Conservation (phyloP, 345 rosid genomes). For the Hibiscus tridactylites region DNA sequence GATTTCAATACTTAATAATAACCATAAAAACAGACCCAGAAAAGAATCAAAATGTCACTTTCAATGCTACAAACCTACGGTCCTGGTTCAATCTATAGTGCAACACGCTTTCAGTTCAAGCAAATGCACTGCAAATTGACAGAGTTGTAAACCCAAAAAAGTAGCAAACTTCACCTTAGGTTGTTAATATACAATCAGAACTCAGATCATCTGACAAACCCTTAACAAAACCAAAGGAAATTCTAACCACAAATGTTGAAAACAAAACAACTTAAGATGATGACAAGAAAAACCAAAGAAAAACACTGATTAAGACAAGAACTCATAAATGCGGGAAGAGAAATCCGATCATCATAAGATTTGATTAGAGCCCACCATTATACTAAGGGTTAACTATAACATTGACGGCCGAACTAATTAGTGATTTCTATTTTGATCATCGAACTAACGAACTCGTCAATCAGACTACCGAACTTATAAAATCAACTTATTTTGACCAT, state of each 20-base stretch:
- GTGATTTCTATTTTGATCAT: too few relatives aligned
- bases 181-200: conserved; percentile 3
- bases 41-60: conserved; percentile 29
- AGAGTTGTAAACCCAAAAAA: background rate
- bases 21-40: background rate
- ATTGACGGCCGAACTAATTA: too few relatives aligned
- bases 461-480: too few relatives aligned
- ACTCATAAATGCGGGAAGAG: background rate
- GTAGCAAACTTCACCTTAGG: conserved; percentile 8
- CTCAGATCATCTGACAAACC: background rate
- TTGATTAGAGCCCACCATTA: conserved; percentile 20
- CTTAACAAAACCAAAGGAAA: background rate
- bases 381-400: too few relatives aligned
- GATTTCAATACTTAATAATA: conserved; percentile 17
- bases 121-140: conserved; percentile 12
- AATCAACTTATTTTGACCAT: too few relatives aligned
- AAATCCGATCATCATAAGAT: conserved; percentile 10
- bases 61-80: conserved; percentile 20
- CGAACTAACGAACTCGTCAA: too few relatives aligned
- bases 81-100: conserved; percentile 20
- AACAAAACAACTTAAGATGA: conserved; percentile 9
- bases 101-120: conserved; percentile 23
- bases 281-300: background rate
- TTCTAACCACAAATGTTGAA: conserved; percentile 24
- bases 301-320: conserved; percentile 15